Percentiles rank a stretch among this genome's conserved stretches.
Conservation (phyloP, 768 basidiomycete genomes). For the Lactarius tabidus region DNA sequence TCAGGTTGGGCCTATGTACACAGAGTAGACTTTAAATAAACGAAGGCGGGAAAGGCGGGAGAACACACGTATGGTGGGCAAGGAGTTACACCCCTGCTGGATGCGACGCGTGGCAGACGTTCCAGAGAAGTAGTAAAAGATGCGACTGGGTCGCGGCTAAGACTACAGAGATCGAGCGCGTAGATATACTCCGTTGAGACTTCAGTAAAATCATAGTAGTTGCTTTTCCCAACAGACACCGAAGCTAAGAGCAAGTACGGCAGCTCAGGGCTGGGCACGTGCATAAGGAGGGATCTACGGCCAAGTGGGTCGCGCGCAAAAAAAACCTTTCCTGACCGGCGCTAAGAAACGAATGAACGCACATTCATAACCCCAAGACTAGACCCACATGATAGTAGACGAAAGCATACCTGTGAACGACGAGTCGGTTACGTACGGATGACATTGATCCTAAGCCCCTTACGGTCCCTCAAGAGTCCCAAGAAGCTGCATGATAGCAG, state of each 20-base stretch:
- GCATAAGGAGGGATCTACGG: conserved; percentile 77
- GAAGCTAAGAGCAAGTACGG: conserved; percentile 65
- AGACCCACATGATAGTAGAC: conserved; percentile 66
- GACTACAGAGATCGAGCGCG: conserved; percentile 43
- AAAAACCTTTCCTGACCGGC: conserved; percentile 46
- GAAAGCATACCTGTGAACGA: conserved; percentile 63
- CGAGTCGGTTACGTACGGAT: conserved; percentile 2
- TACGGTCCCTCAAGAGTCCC: conserved; percentile 78
- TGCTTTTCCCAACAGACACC: conserved; percentile 49
- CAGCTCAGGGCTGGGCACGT: conserved; percentile 44
- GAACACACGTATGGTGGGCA: conserved; percentile 5
- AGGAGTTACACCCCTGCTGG: neutral
- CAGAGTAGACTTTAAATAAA: neutral
- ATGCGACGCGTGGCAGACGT: conserved; percentile 26
- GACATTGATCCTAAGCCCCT: conserved; percentile 32
- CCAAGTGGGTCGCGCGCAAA: conserved; percentile 84
- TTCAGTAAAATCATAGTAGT: conserved; percentile 55
- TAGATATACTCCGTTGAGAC: conserved; percentile 55
- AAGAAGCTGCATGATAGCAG: conserved; percentile 50
- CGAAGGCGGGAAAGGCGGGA: neutral
- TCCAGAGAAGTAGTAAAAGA: conserved; percentile 10
- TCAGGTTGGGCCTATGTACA: conserved; percentile 40
- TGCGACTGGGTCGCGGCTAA: conserved; percentile 18
- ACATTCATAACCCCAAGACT: neutral
- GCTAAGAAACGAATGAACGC: conserved; percentile 34